Evolutionary conservation across 805 yeast species (phyloP).

Genomic region (Starmerella khaoyaiensis): DNA sequence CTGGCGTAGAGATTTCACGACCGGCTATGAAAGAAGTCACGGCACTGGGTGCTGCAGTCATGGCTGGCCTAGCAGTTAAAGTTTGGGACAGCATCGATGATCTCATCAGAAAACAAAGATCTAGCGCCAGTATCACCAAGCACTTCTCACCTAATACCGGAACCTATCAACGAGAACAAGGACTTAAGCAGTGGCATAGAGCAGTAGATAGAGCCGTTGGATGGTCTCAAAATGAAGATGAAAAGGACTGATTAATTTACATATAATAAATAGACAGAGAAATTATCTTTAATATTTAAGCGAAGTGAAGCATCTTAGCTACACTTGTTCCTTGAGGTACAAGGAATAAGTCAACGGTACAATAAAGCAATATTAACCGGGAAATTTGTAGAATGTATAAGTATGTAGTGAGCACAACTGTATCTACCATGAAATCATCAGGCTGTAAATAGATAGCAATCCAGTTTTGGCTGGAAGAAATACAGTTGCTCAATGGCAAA

Average conservation of each 20-base stretch:
- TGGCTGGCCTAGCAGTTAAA: constrained; percentile 68
- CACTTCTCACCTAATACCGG: constrained; percentile 33
- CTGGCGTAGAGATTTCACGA: constrained; percentile 75
- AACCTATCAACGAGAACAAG: constrained; percentile 43
- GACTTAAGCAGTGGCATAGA: constrained; percentile 69
- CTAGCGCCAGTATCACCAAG: constrained; percentile 17
- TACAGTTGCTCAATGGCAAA: not conserved
- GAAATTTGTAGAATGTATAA: not conserved
- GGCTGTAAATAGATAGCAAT: constrained; percentile 1
- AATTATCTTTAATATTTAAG: not conserved
- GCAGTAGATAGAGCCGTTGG: constrained; percentile 72
- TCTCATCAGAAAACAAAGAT: constrained; percentile 30
- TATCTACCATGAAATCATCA: constrained; percentile 4
- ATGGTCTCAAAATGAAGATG: constrained; percentile 42
- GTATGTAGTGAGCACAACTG: constrained; percentile 1
- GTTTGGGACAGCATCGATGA: constrained; percentile 70
- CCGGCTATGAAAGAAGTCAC: constrained; percentile 82
- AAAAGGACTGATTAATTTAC: too few species aligned
- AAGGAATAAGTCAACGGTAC: not conserved
- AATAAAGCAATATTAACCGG: not conserved
- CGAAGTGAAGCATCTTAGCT: not conserved
- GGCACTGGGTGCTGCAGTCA: constrained; percentile 91
- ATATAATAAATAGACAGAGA: not conserved
- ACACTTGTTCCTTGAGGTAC: not conserved
- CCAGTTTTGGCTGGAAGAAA: constrained; percentile 2